Percentiles rank a stretch among this genome's conserved stretches.
Evolutionary conservation across 2,329 filamentous ascomycete species (phyloP).

Genomic region (Chrysoporthe deuterocubensis): DNA sequence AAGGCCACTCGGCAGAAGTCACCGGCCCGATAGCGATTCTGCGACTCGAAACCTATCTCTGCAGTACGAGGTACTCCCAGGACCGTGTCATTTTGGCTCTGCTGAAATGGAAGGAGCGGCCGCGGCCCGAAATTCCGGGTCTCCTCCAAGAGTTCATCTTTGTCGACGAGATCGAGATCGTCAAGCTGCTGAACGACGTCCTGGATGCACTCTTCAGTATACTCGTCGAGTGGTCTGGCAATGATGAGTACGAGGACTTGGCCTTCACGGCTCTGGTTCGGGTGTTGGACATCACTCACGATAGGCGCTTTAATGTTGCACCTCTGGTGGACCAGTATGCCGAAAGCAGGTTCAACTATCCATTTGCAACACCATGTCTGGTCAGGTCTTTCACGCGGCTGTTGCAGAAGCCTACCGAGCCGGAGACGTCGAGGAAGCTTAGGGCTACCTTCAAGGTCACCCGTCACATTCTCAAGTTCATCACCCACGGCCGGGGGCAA

Average conservation of each 20-base stretch:
- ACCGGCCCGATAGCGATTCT: conserved; percentile 82
- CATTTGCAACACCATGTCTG: conserved; percentile 86
- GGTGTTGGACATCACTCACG: conserved; percentile 90
- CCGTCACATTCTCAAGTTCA: conserved; percentile 90
- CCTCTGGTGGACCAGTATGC: conserved; percentile 92
- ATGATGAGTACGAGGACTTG: conserved; percentile 89
- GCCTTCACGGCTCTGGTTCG: conserved; percentile 90
- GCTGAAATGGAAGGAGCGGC: conserved; percentile 81
- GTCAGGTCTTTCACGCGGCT: conserved; percentile 85
- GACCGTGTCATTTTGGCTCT: conserved; percentile 84
- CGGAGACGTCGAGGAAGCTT: conserved; percentile 80
- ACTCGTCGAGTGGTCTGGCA: conserved; percentile 86
- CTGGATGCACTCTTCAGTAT: conserved; percentile 92
- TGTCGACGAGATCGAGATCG: conserved; percentile 95
- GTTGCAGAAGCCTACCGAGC: conserved; percentile 79
- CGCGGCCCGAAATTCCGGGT: conserved; percentile 71
- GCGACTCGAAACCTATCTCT: conserved; percentile 81
- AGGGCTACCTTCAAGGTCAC: conserved; percentile 95
- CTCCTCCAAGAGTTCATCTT: conserved; percentile 85
- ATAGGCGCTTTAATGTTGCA: conserved; percentile 88
- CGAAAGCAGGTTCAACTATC: conserved; percentile 87
- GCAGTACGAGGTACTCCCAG: conserved; percentile 93
- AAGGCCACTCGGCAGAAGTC: conserved; percentile 71
- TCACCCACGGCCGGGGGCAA: conserved; percentile 84
- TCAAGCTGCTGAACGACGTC: conserved; percentile 88